Percentiles rank a stretch among this genome's conserved stretches.
These are phyloP conservation scores for Trichosanthes cucumerina DNA, from an alignment of 306 rosid species.

Conservation along the genomic window DNA sequence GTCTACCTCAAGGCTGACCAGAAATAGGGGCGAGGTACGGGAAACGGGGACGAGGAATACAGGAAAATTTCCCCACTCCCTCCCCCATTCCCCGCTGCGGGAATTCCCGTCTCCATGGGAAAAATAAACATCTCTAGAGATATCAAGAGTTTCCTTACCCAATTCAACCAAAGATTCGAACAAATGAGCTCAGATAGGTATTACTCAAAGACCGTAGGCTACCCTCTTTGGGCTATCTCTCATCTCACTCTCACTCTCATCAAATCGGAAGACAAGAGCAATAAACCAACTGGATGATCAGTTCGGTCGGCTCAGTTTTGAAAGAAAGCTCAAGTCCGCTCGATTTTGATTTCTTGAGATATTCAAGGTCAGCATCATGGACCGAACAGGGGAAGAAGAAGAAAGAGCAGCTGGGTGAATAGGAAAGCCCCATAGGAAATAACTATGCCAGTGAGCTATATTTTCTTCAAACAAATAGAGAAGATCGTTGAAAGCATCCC, in stretches of 20 bases:
- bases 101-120: too few relatives aligned
- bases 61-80: too few relatives aligned
- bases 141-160: neutral
- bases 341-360: neutral
- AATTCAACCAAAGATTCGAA: neutral
- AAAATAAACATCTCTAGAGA: too few relatives aligned
- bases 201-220: neutral
- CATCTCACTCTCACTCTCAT: neutral
- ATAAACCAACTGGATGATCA: neutral
- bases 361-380: neutral
- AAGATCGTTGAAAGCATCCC: neutral
- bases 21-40: too few relatives aligned
- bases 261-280: neutral
- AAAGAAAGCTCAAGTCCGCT: neutral
- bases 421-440: neutral
- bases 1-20: too few relatives aligned
- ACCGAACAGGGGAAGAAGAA: neutral
- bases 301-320: neutral
- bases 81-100: too few relatives aligned
- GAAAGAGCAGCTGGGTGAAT: neutral
- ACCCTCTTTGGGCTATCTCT: neutral
- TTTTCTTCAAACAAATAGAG: neutral
- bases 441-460: neutral
- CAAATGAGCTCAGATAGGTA: neutral
- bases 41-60: too few relatives aligned